Conservation (phyloP, 106 monocot genomes). For the Dioscorea alata region DNA sequence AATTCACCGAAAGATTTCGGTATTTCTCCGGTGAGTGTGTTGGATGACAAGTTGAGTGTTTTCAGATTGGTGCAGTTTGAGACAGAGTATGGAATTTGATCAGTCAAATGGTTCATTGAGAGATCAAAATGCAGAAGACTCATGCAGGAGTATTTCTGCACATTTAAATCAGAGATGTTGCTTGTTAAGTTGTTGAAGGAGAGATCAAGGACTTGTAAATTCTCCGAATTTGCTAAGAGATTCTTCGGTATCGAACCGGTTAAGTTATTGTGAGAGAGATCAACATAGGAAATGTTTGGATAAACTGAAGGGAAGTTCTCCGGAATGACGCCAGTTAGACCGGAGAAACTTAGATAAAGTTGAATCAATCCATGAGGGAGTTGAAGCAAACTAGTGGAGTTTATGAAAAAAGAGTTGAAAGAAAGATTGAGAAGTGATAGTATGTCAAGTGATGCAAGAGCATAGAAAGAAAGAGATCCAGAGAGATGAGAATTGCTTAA, state of each 20-base stretch:
- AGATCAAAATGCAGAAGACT: conserved; percentile 51
- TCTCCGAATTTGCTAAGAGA: conserved; percentile 26
- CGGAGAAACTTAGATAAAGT: conserved; percentile 53
- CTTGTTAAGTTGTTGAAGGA: conserved; percentile 67
- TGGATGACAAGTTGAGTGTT: conserved; percentile 61
- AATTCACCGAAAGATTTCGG: conserved; percentile 35
- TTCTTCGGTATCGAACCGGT: conserved; percentile 36
- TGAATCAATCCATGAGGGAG: conserved; percentile 38
- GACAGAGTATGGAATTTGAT: conserved; percentile 35
- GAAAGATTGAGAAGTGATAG: conserved; percentile 65
- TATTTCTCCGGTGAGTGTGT: conserved; percentile 54
- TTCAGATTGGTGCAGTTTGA: conserved; percentile 47
- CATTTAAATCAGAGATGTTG: conserved; percentile 25
- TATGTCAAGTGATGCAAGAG: conserved; percentile 37
- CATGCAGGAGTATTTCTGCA: conserved; percentile 29
- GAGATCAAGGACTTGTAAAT: conserved; percentile 50
- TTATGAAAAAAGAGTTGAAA: conserved; percentile 37
- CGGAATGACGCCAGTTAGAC: conserved; percentile 41
- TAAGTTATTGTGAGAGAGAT: conserved; percentile 66
- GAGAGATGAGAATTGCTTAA: conserved; percentile 41
- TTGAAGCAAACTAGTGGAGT: conserved; percentile 31
- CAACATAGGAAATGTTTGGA: conserved; percentile 27
- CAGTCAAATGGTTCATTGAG: conserved; percentile 37
- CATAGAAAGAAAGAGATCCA: conserved; percentile 30
- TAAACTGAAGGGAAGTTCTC: conserved; percentile 25